Evolutionary conservation across 805 yeast species (phyloP).

Genomic region (Candida odintsovae): DNA sequence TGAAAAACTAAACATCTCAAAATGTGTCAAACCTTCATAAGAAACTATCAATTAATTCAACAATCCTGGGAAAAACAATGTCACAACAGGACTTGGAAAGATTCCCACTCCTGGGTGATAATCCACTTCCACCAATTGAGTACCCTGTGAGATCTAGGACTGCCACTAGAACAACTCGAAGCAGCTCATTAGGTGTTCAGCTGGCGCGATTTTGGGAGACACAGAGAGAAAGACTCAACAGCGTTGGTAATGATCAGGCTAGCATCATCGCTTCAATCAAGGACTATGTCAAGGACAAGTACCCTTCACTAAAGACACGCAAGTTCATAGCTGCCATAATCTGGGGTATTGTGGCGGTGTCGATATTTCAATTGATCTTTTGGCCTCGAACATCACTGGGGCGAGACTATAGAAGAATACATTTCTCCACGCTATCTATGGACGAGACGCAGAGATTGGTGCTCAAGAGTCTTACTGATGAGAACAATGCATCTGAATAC

Average conservation of each 20-base stretch:
- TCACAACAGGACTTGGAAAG: background rate
- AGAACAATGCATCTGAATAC: slow-evolving; percentile 28
- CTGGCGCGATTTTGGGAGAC: background rate
- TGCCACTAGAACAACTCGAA: background rate
- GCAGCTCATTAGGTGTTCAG: background rate
- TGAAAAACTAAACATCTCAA: too few relatives aligned
- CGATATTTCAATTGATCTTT: slow-evolving; percentile 56
- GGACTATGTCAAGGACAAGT: slow-evolving; percentile 14
- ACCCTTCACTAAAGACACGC: slow-evolving; percentile 17
- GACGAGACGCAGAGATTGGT: slow-evolving; percentile 65
- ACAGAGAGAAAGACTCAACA: background rate
- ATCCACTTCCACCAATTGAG: background rate
- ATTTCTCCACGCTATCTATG: slow-evolving; percentile 57
- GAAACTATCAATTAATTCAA: background rate
- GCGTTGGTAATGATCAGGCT: background rate
- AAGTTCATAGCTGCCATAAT: slow-evolving; percentile 18
- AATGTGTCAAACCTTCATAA: background rate
- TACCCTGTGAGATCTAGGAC: background rate
- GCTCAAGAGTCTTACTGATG: slow-evolving; percentile 33
- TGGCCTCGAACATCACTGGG: slow-evolving; percentile 80
- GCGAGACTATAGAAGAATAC: slow-evolving; percentile 73
- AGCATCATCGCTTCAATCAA: slow-evolving; percentile 14
- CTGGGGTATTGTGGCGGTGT: slow-evolving; percentile 22
- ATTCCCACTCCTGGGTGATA: background rate
- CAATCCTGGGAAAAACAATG: background rate